Evolutionary conservation across 148 eudicot species (phyloP), one percentile per base, ranked within the genome.

Genomic region (Cornus florida): DNA sequence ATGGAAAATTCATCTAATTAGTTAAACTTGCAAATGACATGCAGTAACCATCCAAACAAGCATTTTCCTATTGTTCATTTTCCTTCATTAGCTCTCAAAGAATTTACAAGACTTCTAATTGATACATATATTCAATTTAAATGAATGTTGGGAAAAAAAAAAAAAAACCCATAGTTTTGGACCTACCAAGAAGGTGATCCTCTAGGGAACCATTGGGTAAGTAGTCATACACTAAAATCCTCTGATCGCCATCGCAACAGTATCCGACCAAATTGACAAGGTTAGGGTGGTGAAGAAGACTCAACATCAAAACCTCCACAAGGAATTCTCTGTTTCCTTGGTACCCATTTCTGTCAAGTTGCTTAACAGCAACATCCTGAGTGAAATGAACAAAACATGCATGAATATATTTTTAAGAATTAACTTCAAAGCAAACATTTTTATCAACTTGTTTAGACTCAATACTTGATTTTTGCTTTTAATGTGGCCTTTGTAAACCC

Each of bases 401-500:
- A 43, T 3, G 17, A 48, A 53, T 9, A 50, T 50, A 28, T 28
- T 28, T 28, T 28, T 1, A 28, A 28, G 28, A 28, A 28, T 28
- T 0, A 28, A 28, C 28, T 28, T 28, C 28, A 28, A 28, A 28
- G 1, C 28, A 28, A 28, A 28, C 28, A 28, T 28, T 28, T 28
- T 50, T 2, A 50, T 10, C 14, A 2, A 12, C 3, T 50, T 50
- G 22, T 60, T 1, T 56, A 7, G 65, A 64, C 22, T 67, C n/a
- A 22, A 69, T 69, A 86, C 91, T 82, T 89, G 87, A 22, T 89
- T 77, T 77, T 76, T 79, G 80, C 41, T 77, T 46, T 88, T 68
- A 22, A 93, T 9, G 77, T 75, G 80, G 67, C 89, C 98, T 87
- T 84, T 92, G 92, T 96, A 92, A 75, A 96, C 99, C 75, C 88